Evolutionary conservation across 495 filamentous ascomycete species (phyloP).

Genomic region (Neurospora hispaniola): DNA sequence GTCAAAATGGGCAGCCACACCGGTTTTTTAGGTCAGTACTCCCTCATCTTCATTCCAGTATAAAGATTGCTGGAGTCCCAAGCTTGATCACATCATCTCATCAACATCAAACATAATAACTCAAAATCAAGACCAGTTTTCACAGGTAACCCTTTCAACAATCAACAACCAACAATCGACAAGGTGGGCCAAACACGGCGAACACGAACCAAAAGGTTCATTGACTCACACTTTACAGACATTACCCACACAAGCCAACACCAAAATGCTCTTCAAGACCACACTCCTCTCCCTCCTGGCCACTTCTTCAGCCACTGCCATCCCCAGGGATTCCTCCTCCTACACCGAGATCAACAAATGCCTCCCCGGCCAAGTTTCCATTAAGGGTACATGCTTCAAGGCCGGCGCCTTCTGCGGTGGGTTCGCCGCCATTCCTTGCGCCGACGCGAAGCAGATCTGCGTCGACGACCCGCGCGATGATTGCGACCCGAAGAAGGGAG

Average conservation of each 20-base stretch:
- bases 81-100: not conserved
- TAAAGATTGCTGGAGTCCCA: not conserved
- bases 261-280: not conserved
- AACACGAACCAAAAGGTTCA: not conserved
- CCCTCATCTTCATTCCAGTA: not conserved
- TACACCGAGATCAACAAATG: not conserved
- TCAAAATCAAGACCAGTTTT: not conserved
- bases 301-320: not conserved
- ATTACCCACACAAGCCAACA: not conserved
- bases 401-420: slow-evolving; percentile 26
- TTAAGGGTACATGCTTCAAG: slow-evolving; percentile 14
- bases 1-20: not conserved
- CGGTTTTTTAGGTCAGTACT: too few species aligned
- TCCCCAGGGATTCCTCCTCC: not conserved
- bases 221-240: not conserved
- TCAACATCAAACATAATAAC: not conserved
- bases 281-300: not conserved
- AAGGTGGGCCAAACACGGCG: not conserved
- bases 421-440: slow-evolving; percentile 17
- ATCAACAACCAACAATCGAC: not conserved
- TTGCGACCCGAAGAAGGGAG: slow-evolving; percentile 13
- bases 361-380: slow-evolving; percentile 9
- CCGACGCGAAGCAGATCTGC: slow-evolving; percentile 15
- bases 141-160: not conserved
- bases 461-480: slow-evolving; percentile 17